Evolutionary conservation across 2,329 filamentous ascomycete genomes (phyloP), one percentile per base, ranked within the genome.

Genomic region (Dactylellina parvicollis): DNA sequence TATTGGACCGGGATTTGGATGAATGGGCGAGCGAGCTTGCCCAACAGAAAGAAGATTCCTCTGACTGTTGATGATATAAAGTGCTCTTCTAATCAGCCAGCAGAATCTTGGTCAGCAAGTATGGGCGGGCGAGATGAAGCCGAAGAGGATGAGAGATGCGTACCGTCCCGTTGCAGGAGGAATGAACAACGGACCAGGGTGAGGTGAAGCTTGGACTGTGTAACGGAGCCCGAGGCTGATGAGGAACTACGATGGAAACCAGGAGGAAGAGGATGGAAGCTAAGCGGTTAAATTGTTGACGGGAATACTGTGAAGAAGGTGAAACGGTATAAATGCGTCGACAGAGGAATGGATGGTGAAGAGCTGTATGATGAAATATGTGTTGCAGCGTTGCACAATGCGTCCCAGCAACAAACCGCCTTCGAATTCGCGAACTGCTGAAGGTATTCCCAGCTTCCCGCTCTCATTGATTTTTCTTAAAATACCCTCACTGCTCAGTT

Each of bases 351-450:
- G 47, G 28, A 7, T 10, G 26, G 20, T 12, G 60, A 47, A 26
- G 10, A 32, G 38, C 14, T 9, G 49, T 28, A 52, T 60, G 52
- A 54, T 52, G 40, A 34, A 54, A 71, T 59, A 72, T 72, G 66
- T 59, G 66, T 72, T 72, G 66, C 10, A 18, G 24, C 26, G 52
- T 42, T 16, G 59, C 50, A 32, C 16, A 50, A 32, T 32, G 30
- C 26, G 22, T 4, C 57, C 47, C 34, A 54, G 59, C 59, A 64
- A 64, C 59, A 47, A 16, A 28, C 14, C 1, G 2, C 16, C 34
- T 36, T 30, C 18, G n/a, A n/a, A n/a, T 12, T 34, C n/a, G 16
- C 12, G 26, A 26, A 14, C 40, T 10, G 52, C 55, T 55, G 47
- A 47, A 40, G 38, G 10, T 30, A 59, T 60, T 60, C 32, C 20